These are phyloP conservation scores for Taxillus chinensis DNA, from an alignment of 164 flowering plant genomes.

Conservation along the genomic window DNA sequence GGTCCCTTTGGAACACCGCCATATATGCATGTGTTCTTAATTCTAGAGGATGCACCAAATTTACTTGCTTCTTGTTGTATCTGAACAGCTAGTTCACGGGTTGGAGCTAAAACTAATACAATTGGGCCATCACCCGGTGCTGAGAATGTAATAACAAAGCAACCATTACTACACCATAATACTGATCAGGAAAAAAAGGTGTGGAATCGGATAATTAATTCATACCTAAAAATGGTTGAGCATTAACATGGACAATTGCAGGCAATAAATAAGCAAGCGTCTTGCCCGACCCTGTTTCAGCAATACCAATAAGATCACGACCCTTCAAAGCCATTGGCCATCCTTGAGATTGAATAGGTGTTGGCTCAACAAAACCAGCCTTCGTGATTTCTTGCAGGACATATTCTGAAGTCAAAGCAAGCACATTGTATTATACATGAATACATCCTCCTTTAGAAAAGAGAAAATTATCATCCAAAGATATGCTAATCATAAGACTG, in stretches of 20 bases:
- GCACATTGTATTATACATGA: neutral
- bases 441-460: too few species aligned
- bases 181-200: neutral
- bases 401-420: constrained; percentile 48
- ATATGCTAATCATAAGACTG: neutral
- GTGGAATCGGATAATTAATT: neutral
- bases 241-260: constrained; percentile 98
- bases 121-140: constrained; percentile 99
- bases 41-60: constrained; percentile 93
- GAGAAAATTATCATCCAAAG: too few species aligned
- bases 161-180: neutral
- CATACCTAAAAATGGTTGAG: constrained; percentile 89
- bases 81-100: constrained; percentile 99
- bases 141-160: constrained; percentile 21
- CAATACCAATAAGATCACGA: constrained; percentile 97
- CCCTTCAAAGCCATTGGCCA: constrained; percentile 99
- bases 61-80: constrained; percentile 96
- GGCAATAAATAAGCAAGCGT: constrained; percentile 94
- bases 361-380: constrained; percentile 97
- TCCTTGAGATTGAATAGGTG: constrained; percentile 97
- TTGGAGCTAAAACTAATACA: constrained; percentile 95
- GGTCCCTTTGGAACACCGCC: constrained; percentile 99
- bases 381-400: constrained; percentile 87
- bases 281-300: constrained; percentile 99
- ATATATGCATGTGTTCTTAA: constrained; percentile 90